A percentile compares a stretch with the other conserved stretches of the same genome.
phyloP scores from a whole-genome alignment of 257 asterid genomes.

The Nicotiana otophora region DNA sequence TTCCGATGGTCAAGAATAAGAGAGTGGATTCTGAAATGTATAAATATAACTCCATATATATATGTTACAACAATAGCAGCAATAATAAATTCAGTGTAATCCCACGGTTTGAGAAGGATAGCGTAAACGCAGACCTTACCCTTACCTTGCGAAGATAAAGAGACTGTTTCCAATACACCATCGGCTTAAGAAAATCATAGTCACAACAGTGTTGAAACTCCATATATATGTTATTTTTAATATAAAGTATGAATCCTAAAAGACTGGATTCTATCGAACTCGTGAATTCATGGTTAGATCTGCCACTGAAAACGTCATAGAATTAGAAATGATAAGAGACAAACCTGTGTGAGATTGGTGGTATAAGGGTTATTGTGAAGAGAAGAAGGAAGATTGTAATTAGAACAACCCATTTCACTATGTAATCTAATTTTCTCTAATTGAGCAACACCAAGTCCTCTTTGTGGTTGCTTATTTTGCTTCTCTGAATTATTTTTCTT shows the following conservation, averaged over 20 bases:
- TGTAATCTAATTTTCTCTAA: constrained; percentile 88
- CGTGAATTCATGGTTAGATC: neutral
- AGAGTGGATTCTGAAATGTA: too few species aligned
- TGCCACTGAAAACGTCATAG: neutral
- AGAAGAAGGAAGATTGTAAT: constrained; percentile 28
- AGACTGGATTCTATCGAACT: too few species aligned
- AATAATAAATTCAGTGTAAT: too few species aligned
- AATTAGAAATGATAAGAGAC: neutral
- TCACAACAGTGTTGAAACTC: too few species aligned
- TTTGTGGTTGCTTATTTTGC: constrained; percentile 74
- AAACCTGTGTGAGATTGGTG: constrained; percentile 44
- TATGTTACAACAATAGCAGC: too few species aligned
- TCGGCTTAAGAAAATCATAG: too few species aligned
- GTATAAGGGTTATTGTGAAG: constrained; percentile 42
- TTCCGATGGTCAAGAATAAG: neutral
- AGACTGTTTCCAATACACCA: too few species aligned
- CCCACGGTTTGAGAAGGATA: too few species aligned
- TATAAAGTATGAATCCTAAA: too few species aligned
- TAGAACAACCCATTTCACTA: constrained; percentile 50
- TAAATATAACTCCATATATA: too few species aligned
- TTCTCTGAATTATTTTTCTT: constrained; percentile 61
- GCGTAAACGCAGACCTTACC: rapidly evolving
- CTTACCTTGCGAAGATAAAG: too few species aligned
- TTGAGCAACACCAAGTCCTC: constrained; percentile 94
- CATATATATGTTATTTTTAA: too few species aligned